Evolutionary conservation across 495 filamentous ascomycete species (phyloP).

Genomic region (Podospora anserina): DNA sequence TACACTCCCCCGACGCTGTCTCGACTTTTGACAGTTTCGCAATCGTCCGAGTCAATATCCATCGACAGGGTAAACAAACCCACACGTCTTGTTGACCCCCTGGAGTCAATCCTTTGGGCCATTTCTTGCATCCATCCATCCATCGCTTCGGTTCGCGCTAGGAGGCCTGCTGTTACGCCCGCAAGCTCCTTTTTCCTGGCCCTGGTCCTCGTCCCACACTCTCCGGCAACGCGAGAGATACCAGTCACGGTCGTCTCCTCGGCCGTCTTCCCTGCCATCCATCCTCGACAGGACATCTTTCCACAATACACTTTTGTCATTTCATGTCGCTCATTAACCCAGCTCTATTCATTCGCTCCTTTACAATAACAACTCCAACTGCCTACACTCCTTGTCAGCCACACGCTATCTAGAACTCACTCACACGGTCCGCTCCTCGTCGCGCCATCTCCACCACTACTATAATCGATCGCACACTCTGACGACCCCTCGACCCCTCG

Average conservation of each 20-base stretch:
- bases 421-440: constrained; percentile 19
- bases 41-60: constrained; percentile 8
- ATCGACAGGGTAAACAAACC: constrained; percentile 2
- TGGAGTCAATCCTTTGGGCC: constrained; percentile 17
- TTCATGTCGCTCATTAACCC: constrained; percentile 35
- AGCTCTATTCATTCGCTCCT: constrained; percentile 35
- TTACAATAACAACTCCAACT: constrained; percentile 21
- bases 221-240: constrained; percentile 20
- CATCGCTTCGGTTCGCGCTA: constrained; percentile 26
- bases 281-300: constrained; percentile 14
- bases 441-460: constrained; percentile 8
- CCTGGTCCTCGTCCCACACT: constrained; percentile 17
- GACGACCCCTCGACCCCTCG: not conserved
- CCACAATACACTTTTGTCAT: constrained; percentile 27
- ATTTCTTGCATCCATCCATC: constrained; percentile 17
- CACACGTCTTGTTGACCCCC: constrained; percentile 4
- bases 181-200: constrained; percentile 18
- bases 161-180: constrained; percentile 15
- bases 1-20: not conserved
- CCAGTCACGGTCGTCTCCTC: constrained; percentile 9
- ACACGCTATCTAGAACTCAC: constrained; percentile 1
- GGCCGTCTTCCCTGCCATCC: constrained; percentile 18
- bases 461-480: not conserved
- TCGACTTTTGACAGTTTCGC: constrained; percentile 12
- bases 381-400: constrained; percentile 20